phyloP scores from a whole-genome alignment of 2,329 filamentous ascomycete genomes.

The Pseudogymnoascus sp. region DNA sequence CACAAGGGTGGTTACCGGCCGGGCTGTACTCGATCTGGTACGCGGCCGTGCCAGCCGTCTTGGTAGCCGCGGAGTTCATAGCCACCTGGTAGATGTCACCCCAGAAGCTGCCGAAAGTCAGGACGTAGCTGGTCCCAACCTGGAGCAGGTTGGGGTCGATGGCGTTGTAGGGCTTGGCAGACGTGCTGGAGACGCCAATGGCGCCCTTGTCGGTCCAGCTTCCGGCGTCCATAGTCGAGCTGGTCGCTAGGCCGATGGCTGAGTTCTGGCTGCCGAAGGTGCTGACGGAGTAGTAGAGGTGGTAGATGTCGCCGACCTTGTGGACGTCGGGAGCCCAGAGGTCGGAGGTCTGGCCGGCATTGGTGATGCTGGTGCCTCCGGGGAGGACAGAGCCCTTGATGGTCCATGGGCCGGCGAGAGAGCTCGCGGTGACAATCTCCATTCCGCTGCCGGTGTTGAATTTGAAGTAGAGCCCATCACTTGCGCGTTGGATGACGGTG shows the following conservation, averaged over 20 bases:
- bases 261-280: constrained; percentile 44
- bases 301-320: constrained; percentile 40
- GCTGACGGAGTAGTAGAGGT: constrained; percentile 49
- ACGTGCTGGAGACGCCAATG: constrained; percentile 41
- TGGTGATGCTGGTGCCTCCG: constrained; percentile 32
- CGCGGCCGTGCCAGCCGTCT: constrained; percentile 23
- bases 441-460: constrained; percentile 36
- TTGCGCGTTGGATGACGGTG: constrained; percentile 29
- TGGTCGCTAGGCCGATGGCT: constrained; percentile 38
- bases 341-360: constrained; percentile 28
- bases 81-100: constrained; percentile 52
- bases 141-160: constrained; percentile 51
- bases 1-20: constrained; percentile 42
- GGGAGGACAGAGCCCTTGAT: constrained; percentile 34
- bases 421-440: constrained; percentile 32
- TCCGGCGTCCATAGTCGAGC: constrained; percentile 40
- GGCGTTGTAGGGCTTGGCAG: constrained; percentile 44
- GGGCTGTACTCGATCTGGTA: constrained; percentile 48
- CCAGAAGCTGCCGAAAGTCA: constrained; percentile 65
- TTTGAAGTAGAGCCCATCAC: constrained; percentile 36
- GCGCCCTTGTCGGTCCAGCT: constrained; percentile 54
- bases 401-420: constrained; percentile 36
- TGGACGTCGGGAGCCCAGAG: constrained; percentile 44
- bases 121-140: constrained; percentile 35
- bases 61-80: constrained; percentile 34